A percentile compares a stretch with the other conserved stretches of the same genome.
These are phyloP conservation scores for Cercospora sp. DNA, from an alignment of 2,329 filamentous ascomycete genomes.

Conservation along the genomic window DNA sequence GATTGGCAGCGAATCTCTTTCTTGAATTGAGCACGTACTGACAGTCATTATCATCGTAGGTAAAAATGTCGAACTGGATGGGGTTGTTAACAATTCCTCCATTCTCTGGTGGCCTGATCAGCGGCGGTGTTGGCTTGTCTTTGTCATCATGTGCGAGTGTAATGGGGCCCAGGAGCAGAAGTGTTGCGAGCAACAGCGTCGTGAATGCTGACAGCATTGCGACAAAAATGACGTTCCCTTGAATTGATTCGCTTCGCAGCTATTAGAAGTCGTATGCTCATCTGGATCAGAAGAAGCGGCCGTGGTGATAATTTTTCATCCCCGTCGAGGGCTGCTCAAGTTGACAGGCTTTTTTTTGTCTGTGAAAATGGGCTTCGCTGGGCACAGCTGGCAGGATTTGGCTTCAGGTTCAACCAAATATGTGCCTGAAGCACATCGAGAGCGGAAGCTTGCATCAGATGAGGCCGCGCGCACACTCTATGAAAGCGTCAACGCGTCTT, in stretches of 20 bases:
- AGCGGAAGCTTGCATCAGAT: neutral
- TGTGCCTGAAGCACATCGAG: neutral
- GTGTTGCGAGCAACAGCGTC: neutral
- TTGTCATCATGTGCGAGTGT: neutral
- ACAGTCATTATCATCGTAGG: conserved; percentile 6
- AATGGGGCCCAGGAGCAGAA: neutral
- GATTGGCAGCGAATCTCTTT: neutral
- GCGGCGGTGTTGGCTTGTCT: neutral
- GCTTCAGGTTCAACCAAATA: neutral
- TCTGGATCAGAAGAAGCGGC: neutral
- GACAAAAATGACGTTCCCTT: neutral
- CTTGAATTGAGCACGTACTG: neutral
- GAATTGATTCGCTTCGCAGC: neutral
- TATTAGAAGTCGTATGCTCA: neutral
- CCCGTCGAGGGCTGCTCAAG: neutral
- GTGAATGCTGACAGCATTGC: neutral
- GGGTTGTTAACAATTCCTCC: neutral
- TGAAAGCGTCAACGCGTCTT: neutral
- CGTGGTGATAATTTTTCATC: neutral
- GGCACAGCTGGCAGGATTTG: neutral
- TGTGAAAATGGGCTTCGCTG: neutral
- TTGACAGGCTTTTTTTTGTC: neutral
- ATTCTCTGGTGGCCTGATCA: neutral
- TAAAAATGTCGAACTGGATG: neutral
- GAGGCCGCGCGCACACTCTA: neutral